A percentile compares a stretch with the other conserved stretches of the same genome.
Conservation (phyloP, 768 basidiomycete species). For the Panus rudis region DNA sequence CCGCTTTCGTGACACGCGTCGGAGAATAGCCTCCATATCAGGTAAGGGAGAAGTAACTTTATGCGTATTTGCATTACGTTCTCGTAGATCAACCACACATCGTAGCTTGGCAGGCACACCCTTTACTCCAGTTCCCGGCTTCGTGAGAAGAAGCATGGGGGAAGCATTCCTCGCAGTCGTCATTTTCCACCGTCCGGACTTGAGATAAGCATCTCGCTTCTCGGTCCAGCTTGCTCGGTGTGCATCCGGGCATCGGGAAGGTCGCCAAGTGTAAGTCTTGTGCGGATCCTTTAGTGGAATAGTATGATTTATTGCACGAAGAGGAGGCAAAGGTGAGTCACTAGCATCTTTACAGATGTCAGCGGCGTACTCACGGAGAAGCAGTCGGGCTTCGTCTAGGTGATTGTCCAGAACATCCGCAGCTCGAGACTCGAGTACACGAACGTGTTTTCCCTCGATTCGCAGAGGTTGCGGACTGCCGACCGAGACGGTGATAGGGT, state of each 20-base stretch:
- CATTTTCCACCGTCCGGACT: slow-evolving; percentile 25
- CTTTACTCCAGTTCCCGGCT: slow-evolving; percentile 15
- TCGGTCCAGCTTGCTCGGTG: slow-evolving; percentile 17
- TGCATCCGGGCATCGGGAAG: slow-evolving; percentile 27
- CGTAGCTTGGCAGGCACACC: slow-evolving; percentile 14
- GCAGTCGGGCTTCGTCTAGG: slow-evolving; percentile 6
- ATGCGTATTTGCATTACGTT: slow-evolving; percentile 25
- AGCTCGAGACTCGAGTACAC: slow-evolving; percentile 10
- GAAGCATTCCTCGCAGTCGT: slow-evolving; percentile 19
- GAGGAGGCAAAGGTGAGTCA: slow-evolving; percentile 3
- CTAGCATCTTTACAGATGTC: slow-evolving; percentile 2
- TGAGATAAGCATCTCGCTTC: slow-evolving; percentile 24
- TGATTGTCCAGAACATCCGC: slow-evolving; percentile 9
- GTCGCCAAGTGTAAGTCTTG: background rate
- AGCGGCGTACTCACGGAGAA: slow-evolving; percentile 9
- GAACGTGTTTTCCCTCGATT: slow-evolving; percentile 8
- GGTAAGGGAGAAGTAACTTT: slow-evolving; percentile 22
- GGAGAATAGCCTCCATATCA: slow-evolving; percentile 20
- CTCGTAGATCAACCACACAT: slow-evolving; percentile 19
- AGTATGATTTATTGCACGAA: slow-evolving; percentile 5
- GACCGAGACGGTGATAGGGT: slow-evolving; percentile 13
- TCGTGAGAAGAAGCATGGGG: slow-evolving; percentile 28
- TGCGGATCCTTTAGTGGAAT: slow-evolving; percentile 2
- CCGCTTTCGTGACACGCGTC: slow-evolving; percentile 12
- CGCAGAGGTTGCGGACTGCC: slow-evolving; percentile 8